phyloP scores from a whole-genome alignment of 75 land plant genomes.

The Picea sitchensis region DNA sequence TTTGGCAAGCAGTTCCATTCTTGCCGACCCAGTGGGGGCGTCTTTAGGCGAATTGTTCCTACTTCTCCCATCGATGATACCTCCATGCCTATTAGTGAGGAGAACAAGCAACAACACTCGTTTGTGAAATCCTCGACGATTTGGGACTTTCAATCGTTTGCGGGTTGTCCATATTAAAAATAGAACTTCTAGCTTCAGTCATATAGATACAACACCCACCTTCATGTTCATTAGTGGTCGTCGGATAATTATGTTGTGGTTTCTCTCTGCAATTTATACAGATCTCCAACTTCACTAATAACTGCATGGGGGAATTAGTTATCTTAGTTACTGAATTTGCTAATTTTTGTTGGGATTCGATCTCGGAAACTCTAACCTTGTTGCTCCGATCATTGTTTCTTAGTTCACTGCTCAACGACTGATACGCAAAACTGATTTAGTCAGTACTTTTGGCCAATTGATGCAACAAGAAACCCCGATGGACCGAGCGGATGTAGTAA shows the following conservation, averaged over 20 bases:
- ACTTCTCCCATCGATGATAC: too few relatives aligned
- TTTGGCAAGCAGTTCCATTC: too few relatives aligned
- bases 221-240: background rate
- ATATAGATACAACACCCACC: background rate
- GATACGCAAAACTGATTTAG: background rate
- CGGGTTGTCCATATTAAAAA: background rate
- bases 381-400: background rate
- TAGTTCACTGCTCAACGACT: background rate
- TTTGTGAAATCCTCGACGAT: background rate
- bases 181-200: conserved; percentile 2
- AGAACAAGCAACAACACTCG: too few relatives aligned
- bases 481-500: too few relatives aligned
- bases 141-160: background rate
- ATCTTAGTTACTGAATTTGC: background rate
- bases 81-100: too few relatives aligned
- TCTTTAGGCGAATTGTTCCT: background rate
- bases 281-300: background rate
- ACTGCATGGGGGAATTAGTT: background rate
- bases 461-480: too few relatives aligned
- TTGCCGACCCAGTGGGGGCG: background rate
- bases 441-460: background rate
- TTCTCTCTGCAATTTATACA: background rate
- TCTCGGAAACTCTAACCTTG: background rate
- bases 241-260: background rate
- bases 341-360: background rate